Evolutionary conservation across 352 stramenopile species (phyloP), one percentile per base, ranked within the genome.

Genomic region (Globisporangium radiosum): DNA sequence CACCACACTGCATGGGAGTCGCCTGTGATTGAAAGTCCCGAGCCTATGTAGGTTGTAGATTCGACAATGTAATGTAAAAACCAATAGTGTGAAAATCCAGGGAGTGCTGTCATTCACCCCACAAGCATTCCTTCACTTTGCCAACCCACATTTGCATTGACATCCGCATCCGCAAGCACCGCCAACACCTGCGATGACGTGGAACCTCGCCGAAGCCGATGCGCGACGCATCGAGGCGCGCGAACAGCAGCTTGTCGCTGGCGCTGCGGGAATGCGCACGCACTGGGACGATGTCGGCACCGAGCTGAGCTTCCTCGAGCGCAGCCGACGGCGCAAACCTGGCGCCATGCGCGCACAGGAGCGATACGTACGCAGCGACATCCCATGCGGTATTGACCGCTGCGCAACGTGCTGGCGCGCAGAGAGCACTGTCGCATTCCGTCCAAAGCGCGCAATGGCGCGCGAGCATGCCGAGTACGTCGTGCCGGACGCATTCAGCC

Each of bases 271-370:
- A 48, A 52, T 60, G 15, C 56, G 25, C 15, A 63, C 58, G 14
- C 66, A 66, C 45, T 92, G 81, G 81, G 59, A 69, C 37, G 75
- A 60, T 49, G 83, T 92, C 50, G 64, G 60, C 47, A 86, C 72
- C 8, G 80, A 91, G 62, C 54, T 61, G 50, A 75, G 64, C 63
- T 94, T 94, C 59, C 65, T 88, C 17, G 84, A 94, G 71, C 78
- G 77, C 57, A 90, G 82, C 64, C 75, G 81, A 3, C 78, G 82
- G 3, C 80, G 81, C 70, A 88, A 88, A 63, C 78, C 80, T 1
- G 85, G 85, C n/a, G 70, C 77, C 7, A 53, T 92, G 59, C 85
- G 86, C 54, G 65, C 78, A 3, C 69, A 81, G 36, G 85, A 94
- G 60, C 70, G 68, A 36, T 94, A 94, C 60, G 53, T 94, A 37